These are phyloP conservation scores for Byssothecium circinans DNA, from an alignment of 2,329 filamentous ascomycete species.

Conservation along the genomic window DNA sequence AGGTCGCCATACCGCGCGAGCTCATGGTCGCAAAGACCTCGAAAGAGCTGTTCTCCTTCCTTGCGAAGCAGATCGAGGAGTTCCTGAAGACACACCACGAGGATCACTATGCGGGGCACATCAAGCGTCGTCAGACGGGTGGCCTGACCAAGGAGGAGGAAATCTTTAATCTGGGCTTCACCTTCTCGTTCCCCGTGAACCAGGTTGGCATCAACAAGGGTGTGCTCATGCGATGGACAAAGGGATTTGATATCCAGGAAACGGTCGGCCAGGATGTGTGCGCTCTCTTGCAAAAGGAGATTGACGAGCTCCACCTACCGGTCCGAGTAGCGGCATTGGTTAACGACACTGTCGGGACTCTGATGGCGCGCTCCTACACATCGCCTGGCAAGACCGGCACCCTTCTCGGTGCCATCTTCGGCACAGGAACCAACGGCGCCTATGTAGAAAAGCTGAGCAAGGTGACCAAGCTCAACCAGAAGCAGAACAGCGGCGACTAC, in stretches of 20 bases:
- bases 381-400: constrained; percentile 85
- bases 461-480: constrained; percentile 70
- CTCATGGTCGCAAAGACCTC: constrained; percentile 89
- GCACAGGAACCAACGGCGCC: constrained; percentile 94
- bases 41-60: constrained; percentile 85
- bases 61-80: constrained; percentile 86
- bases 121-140: constrained; percentile 64
- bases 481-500: constrained; percentile 58
- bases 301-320: constrained; percentile 81
- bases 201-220: constrained; percentile 96
- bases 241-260: constrained; percentile 97
- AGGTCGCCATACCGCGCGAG: constrained; percentile 84
- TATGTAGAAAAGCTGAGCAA: constrained; percentile 91
- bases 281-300: constrained; percentile 81
- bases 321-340: constrained; percentile 95
- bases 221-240: constrained; percentile 93
- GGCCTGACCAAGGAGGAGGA: constrained; percentile 68
- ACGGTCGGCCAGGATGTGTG: constrained; percentile 94
- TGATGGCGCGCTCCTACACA: constrained; percentile 97
- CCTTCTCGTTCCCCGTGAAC: constrained; percentile 95
- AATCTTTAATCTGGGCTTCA: constrained; percentile 94
- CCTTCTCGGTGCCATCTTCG: constrained; percentile 93
- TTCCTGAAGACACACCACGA: constrained; percentile 87
- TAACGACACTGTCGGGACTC: constrained; percentile 95
- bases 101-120: constrained; percentile 77